Conservation (phyloP, 768 basidiomycete species). For the Pisolithus albus region DNA sequence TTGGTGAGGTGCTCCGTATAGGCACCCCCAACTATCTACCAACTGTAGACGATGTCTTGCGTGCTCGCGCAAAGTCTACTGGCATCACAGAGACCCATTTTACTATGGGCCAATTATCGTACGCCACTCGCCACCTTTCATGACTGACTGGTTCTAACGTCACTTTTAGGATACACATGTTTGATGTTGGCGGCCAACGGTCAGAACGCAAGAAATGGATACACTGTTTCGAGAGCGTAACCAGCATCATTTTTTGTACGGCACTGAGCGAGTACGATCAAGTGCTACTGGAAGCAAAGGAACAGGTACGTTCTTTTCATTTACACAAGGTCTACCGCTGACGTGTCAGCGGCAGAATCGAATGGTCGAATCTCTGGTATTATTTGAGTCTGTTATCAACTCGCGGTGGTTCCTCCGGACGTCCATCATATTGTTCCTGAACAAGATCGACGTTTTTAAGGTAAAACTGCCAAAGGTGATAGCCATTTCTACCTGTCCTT, state of each 20-base stretch:
- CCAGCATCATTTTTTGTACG: conserved; percentile 73
- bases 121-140: conserved; percentile 12
- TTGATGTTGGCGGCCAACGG: conserved; percentile 75
- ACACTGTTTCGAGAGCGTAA: conserved; percentile 73
- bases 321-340: not conserved
- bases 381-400: conserved; percentile 76
- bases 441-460: conserved; percentile 76
- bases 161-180: conserved; percentile 51
- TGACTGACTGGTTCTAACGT: not conserved
- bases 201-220: conserved; percentile 82
- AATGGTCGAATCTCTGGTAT: conserved; percentile 65
- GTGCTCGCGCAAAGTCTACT: conserved; percentile 83
- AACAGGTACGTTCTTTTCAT: conserved; percentile 19
- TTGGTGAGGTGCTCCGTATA: conserved; percentile 78
- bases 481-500: not conserved
- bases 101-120: conserved; percentile 60
- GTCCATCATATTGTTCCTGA: conserved; percentile 61
- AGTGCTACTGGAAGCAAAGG: conserved; percentile 54
- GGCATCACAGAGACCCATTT: conserved; percentile 89
- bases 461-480: conserved; percentile 53
- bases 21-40: conserved; percentile 77
- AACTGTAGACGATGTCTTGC: conserved; percentile 77
- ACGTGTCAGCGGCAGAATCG: conserved; percentile 44
- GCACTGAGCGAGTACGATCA: conserved; percentile 74
- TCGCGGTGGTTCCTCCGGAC: conserved; percentile 70